Conservation (phyloP, 73 alveolate genomes). For the Tetrahymena borealis region DNA sequence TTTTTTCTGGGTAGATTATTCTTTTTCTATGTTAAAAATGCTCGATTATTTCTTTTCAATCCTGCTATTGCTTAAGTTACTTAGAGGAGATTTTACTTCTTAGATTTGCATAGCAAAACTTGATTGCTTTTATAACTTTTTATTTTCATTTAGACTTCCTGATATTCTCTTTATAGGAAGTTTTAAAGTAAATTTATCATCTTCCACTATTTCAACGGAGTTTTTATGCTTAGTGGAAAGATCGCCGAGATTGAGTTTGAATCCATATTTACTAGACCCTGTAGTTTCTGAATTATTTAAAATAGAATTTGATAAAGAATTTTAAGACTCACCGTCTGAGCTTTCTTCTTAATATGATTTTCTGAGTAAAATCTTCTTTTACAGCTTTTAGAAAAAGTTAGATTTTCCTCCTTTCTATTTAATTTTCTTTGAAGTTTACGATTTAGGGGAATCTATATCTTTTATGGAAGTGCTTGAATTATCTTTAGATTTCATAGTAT, state of each 20-base stretch:
- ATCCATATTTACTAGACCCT: not conserved
- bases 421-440: not conserved
- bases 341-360: not conserved
- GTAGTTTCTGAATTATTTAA: not conserved
- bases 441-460: too few species aligned
- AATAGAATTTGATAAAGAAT: not conserved
- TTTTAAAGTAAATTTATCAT: not conserved
- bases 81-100: not conserved
- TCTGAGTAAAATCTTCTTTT: not conserved
- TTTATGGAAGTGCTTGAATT: too few species aligned
- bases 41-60: not conserved
- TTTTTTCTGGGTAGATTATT: not conserved
- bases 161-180: not conserved
- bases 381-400: not conserved
- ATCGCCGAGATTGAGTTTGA: not conserved
- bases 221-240: not conserved
- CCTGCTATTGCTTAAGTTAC: not conserved
- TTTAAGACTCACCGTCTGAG: not conserved
- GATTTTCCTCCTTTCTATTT: not conserved
- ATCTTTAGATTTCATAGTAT: not conserved
- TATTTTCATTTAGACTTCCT: too few species aligned
- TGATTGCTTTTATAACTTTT: not conserved
- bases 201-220: not conserved
- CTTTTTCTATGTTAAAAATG: not conserved
- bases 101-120: not conserved